Conservation (phyloP, 257 asterid species). For the Jaltomata sinuosa region DNA sequence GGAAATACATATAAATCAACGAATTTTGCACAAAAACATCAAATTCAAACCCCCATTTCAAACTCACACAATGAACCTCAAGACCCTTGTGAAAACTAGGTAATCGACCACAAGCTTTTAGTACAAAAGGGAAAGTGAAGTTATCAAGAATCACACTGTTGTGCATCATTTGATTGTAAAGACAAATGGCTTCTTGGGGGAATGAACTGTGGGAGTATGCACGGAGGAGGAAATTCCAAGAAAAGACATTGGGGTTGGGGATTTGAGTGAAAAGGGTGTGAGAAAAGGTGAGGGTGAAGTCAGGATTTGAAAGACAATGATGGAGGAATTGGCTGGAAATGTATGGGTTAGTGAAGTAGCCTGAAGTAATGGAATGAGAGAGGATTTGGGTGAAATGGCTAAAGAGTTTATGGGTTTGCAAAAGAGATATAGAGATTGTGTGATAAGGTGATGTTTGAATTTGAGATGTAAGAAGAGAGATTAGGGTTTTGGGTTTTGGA, state of each 20-base stretch:
- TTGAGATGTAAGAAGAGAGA: neutral
- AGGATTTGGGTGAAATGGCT: conserved; percentile 7
- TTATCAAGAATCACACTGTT: neutral
- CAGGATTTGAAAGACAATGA: neutral
- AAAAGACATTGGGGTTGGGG: conserved; percentile 1
- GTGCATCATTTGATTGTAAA: conserved; percentile 5
- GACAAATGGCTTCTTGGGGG: neutral
- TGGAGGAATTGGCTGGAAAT: conserved; percentile 11
- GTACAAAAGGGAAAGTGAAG: conserved; percentile 8
- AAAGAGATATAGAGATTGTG: neutral
- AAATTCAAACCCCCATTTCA: conserved; percentile 1
- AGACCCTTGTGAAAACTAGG: neutral
- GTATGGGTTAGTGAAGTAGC: conserved; percentile 2
- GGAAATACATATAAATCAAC: conserved; percentile 5
- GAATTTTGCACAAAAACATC: conserved; percentile 13
- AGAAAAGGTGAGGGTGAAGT: neutral
- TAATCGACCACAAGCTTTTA: conserved; percentile 8
- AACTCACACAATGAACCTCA: conserved; percentile 6
- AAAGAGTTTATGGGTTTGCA: neutral
- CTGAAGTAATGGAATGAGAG: conserved; percentile 1
- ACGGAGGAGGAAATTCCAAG: conserved; percentile 10
- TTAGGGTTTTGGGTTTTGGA: neutral
- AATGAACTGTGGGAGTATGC: conserved; percentile 4
- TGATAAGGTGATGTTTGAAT: neutral
- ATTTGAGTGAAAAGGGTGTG: conserved; percentile 9